These are phyloP conservation scores for Symmetrospora coprosmae DNA, from an alignment of 768 basidiomycete species.

Conservation along the genomic window DNA sequence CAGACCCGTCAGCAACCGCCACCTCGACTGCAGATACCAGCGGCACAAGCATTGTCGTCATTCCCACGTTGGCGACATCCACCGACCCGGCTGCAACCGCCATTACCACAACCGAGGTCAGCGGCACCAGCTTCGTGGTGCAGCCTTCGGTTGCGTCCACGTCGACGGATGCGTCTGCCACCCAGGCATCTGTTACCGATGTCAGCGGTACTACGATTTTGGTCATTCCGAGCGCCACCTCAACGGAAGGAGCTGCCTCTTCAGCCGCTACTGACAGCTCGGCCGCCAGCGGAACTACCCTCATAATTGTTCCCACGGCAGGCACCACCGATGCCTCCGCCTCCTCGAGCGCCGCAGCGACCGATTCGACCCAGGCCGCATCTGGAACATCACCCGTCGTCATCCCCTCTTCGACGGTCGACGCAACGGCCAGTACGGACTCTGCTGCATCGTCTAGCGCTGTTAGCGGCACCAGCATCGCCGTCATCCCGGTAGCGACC, in stretches of 20 bases:
- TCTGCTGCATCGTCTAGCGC: background rate
- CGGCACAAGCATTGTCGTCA: background rate
- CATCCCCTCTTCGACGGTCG: background rate
- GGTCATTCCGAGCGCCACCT: background rate
- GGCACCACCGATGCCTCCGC: background rate
- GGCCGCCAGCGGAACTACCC: background rate
- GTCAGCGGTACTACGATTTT: background rate
- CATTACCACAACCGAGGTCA: background rate
- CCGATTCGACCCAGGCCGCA: no score
- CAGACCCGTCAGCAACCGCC: no score
- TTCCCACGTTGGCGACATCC: background rate
- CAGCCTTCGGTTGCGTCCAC: background rate
- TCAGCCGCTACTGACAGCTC: background rate
- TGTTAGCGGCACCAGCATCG: conserved; percentile 1
- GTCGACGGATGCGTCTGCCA: background rate
- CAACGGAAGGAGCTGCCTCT: background rate
- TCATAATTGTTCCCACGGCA: background rate
- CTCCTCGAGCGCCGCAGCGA: background rate
- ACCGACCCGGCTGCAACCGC: background rate
- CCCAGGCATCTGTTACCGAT: background rate
- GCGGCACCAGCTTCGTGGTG: conserved; percentile 2
- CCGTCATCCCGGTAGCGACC: background rate
- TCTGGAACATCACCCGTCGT: background rate
- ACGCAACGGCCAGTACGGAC: background rate
- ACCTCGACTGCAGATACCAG: no score